Conservation (phyloP, 169 alveolate genomes). For the Plasmodium chabaudi region DNA sequence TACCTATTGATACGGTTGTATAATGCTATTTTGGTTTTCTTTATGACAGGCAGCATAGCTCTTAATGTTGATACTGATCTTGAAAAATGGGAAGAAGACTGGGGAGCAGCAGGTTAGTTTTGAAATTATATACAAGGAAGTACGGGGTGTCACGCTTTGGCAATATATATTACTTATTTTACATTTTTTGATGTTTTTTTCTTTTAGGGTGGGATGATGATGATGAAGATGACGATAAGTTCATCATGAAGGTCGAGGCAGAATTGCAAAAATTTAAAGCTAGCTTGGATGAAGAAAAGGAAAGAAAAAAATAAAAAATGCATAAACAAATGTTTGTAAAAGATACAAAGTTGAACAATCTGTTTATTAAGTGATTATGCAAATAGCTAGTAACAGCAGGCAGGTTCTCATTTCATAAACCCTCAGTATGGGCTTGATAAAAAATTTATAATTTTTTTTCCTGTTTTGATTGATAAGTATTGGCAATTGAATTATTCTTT, state of each 20-base stretch:
- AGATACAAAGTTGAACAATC: too few species aligned
- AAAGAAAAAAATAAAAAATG: constrained; percentile 33
- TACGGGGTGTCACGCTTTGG: neutral
- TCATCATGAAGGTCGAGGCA: constrained; percentile 53
- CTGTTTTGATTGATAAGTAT: too few species aligned
- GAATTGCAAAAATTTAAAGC: constrained; percentile 70
- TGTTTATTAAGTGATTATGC: too few species aligned
- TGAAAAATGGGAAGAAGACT: constrained; percentile 76
- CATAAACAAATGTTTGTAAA: too few species aligned
- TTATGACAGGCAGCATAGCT: constrained; percentile 49
- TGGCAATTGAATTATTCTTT: too few species aligned
- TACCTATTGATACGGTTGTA: neutral
- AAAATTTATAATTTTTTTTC: too few species aligned
- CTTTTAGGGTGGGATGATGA: constrained; percentile 74
- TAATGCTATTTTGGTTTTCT: neutral
- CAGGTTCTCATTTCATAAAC: too few species aligned
- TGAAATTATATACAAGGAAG: neutral
- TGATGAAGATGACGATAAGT: constrained; percentile 72
- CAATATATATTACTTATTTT: neutral
- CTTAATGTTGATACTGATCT: constrained; percentile 60
- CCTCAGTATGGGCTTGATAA: too few species aligned
- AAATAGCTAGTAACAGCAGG: too few species aligned
- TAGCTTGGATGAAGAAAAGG: constrained; percentile 64
- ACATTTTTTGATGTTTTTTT: neutral
- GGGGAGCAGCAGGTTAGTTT: constrained; percentile 76